Base-by-base conservation (phyloP, 495 filamentous ascomycete species). In the Neurospora sp. region DNA sequence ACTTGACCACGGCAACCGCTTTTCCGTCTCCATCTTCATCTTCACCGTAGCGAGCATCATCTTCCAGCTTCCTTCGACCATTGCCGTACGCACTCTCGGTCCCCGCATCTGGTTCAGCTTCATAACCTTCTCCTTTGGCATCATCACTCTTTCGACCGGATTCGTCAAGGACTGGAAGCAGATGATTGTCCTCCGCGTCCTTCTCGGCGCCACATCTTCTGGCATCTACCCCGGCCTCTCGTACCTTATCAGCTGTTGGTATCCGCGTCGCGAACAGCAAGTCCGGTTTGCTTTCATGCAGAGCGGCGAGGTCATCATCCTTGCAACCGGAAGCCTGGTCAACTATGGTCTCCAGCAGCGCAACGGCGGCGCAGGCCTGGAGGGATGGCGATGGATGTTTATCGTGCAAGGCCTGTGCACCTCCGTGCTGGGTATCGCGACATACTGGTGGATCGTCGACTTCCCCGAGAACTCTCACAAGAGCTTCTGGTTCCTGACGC, bases 381-480 rank as follows among this genome's bases (percentile, higher is more conserved):
- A 86, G 7, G 91, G 92, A 12, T 94, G 92, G 91, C 85, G 90
- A 18, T 93, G 90, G 88, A 93, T 93, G 89, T 93, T 89, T 72
- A 77, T 94, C 7, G 88, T 94, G 3, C 91, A 94, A 78, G 83
- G 83, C 4, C 40, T 85, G 1, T 88, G 92, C 71, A 82, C 91
- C n/a, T 88, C 85, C 74, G 80, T 91, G 2, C 80, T 94, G 53
- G 91, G 91, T 7, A 74, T 92, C n/a, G 70, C 85, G 5, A 93
- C 90, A 0, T 94, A 91, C 75, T 91, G 88, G 82, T 93, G 90
- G 91, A 93, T 94, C 78, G 85, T 94, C 37, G 92, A 93, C 75
- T 95, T 95, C 74, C 92, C 92, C 0, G 91, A 94, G 70, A 87
- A 89, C 9, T 84, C 89, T 0, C 83, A 87, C 68, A 79, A 80